Evolutionary conservation across 176 grass and related monocot species (phyloP), one percentile per base, ranked within the genome.

Genomic region (Alloteropsis semialata): DNA sequence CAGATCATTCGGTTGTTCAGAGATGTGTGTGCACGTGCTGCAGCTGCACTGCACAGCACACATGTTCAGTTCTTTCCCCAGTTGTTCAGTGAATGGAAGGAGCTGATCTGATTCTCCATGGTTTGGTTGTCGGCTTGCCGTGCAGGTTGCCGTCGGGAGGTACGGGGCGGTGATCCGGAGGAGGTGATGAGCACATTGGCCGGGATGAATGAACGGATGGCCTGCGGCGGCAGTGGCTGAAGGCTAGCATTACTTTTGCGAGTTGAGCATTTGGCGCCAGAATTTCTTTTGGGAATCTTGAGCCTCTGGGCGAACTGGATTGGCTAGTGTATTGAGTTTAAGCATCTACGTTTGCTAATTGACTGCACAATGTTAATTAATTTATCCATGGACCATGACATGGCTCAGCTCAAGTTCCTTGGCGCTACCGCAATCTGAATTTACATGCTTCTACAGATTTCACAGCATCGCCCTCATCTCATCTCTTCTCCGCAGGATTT

Each of bases 141-240:
- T 89, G 50, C 86, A 98, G 92, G 84, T 79, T 30, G 75, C 88
- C 41, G 79, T 84, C n/a, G 88, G 90, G 48, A 95, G 90, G 45
- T 98, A 98, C 5, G 96, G 96, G 18, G 76, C 89, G 39, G 82
- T 91, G 46, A 71, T 95, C n/a, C 82, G 86, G 75, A 94, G 75
- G 79, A 79, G 78, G 75, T 84, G 66, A 38, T 75, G 19, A 72
- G 36, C 45, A 10, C 6, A 18, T 6, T 32, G 29, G 3, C 30
- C 6, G 33, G 34, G 64, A 37, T 8, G 19, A 8, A 55, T n/a
- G 42, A n/a, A 5, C 2, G 44, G 14, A 49, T 49, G 41, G 9
- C 56, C 16, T 72, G 9, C 21, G 3, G 9, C 21, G 3, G 49
- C 17, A 6, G 18, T 2, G 10, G 18, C 55, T 30, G 9, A 2